Evolutionary conservation across 1,284 basidiomycete genomes (phyloP).

Genomic region (Trichosporon asahii): DNA sequence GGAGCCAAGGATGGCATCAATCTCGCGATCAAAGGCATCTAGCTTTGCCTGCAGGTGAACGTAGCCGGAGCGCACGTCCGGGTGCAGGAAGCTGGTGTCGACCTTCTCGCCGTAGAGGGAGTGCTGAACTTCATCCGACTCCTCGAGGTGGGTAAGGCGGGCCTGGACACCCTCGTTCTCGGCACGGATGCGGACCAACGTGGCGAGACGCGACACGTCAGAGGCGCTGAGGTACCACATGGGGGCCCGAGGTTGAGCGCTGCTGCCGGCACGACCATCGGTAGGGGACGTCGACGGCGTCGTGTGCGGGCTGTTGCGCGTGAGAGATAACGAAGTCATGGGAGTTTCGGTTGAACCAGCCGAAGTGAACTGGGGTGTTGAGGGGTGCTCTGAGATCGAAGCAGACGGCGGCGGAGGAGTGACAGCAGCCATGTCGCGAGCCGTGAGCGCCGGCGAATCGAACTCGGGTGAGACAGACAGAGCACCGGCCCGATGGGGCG

Average conservation of each 20-base stretch:
- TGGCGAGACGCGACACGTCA: constrained; percentile 45
- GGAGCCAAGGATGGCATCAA: constrained; percentile 63
- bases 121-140: constrained; percentile 64
- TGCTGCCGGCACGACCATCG: neutral
- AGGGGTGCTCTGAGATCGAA: neutral
- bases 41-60: constrained; percentile 66
- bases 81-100: constrained; percentile 63
- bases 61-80: constrained; percentile 67
- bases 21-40: constrained; percentile 67
- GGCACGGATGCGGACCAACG: constrained; percentile 38
- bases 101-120: constrained; percentile 63
- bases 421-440: neutral
- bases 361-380: neutral
- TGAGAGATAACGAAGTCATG: neutral
- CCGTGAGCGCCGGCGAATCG: neutral
- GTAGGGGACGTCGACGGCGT: constrained; percentile 3
- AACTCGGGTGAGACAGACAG: constrained; percentile 4
- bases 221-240: constrained; percentile 52
- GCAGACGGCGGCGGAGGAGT: neutral
- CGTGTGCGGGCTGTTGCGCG: constrained; percentile 6
- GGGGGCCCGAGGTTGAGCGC: constrained; percentile 1
- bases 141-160: constrained; percentile 29
- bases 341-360: constrained; percentile 9
- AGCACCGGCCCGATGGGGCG: constrained; percentile 15
- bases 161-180: constrained; percentile 14